These are phyloP conservation scores for Aspergillus flavus DNA, from an alignment of 2,329 filamentous ascomycete genomes.

Conservation along the genomic window DNA sequence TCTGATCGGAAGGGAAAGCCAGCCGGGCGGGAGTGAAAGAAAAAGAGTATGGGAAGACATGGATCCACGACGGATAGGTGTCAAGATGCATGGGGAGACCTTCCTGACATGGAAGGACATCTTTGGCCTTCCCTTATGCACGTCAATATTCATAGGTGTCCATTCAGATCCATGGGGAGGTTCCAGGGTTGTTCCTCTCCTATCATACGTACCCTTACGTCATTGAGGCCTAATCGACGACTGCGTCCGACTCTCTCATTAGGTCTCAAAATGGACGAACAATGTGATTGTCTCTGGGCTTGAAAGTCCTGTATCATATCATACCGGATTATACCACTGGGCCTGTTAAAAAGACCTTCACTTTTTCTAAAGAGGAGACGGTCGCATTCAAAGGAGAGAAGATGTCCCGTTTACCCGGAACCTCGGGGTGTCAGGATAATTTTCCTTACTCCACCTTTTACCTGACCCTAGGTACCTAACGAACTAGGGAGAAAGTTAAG, in stretches of 20 bases:
- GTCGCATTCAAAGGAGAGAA: not conserved
- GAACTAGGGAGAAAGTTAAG: not conserved
- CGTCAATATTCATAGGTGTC: not conserved
- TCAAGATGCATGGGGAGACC: not conserved
- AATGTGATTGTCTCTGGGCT: not conserved
- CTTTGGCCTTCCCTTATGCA: not conserved
- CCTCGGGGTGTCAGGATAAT: not conserved
- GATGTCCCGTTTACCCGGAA: not conserved
- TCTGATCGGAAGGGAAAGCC: not conserved
- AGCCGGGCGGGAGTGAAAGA: not conserved
- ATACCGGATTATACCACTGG: not conserved
- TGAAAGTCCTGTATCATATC: not conserved
- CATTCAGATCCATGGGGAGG: slow-evolving; percentile 4
- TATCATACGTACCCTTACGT: slow-evolving; percentile 2
- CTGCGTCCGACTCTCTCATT: not conserved
- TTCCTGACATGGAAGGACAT: slow-evolving; percentile 4
- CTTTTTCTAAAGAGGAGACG: not conserved
- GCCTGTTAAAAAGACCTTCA: too few species aligned
- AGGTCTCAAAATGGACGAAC: not conserved
- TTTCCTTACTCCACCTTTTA: not conserved
- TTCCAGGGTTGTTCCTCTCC: not conserved
- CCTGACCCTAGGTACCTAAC: not conserved
- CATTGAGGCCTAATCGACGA: slow-evolving; percentile 6
- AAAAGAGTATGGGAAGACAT: not conserved
- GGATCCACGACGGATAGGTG: not conserved